Evolutionary conservation across 768 basidiomycete species (phyloP).

Genomic region (Hemileccinum impolitum): DNA sequence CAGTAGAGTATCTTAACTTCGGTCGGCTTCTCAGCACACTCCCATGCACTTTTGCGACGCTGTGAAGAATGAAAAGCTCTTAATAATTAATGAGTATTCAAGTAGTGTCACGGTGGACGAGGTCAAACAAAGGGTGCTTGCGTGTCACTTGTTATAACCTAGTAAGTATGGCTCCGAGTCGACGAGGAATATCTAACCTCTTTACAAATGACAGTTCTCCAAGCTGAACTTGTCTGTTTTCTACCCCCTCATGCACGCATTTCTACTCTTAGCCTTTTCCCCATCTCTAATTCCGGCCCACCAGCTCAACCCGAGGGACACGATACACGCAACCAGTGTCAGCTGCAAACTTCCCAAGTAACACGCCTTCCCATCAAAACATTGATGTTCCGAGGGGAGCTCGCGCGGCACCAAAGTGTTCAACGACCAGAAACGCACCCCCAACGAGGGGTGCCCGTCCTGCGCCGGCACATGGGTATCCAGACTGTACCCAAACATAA

Average conservation of each 20-base stretch:
- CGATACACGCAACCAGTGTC: slow-evolving; percentile 34
- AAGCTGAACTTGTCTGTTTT: neutral
- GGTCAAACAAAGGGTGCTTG: too few relatives aligned
- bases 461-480: slow-evolving; percentile 56
- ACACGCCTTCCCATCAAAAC: slow-evolving; percentile 55
- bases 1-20: too few relatives aligned
- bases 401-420: slow-evolving; percentile 8
- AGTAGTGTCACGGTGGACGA: too few relatives aligned
- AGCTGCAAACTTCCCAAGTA: slow-evolving; percentile 58
- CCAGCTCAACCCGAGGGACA: slow-evolving; percentile 35
- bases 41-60: too few relatives aligned
- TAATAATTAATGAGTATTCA: too few relatives aligned
- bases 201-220: neutral
- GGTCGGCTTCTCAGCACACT: too few relatives aligned
- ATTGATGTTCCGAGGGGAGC: slow-evolving; percentile 39
- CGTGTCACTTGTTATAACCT: too few relatives aligned
- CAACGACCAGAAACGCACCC: neutral
- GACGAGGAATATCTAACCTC: neutral
- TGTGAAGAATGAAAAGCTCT: too few relatives aligned
- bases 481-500: slow-evolving; percentile 77
- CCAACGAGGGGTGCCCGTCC: neutral
- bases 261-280: slow-evolving; percentile 5
- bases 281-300: slow-evolving; percentile 37
- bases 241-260: neutral
- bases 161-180: too few relatives aligned